Base-by-base conservation (phyloP, 352 stramenopile genomes). In the Globisporangium barbulae region DNA sequence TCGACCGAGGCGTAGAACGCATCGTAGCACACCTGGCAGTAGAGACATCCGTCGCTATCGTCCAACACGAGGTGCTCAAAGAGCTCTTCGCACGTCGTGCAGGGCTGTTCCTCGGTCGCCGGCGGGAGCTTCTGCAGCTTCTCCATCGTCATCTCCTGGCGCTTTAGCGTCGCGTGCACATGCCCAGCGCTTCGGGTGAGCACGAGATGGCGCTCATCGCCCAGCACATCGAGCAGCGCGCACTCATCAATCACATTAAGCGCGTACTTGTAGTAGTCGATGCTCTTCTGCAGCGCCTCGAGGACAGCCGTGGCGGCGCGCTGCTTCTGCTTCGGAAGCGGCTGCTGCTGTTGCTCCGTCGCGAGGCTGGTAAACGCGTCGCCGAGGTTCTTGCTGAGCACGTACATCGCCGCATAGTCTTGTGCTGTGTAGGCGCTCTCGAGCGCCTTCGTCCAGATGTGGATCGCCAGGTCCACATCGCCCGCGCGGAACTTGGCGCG, bases 21-120 rank as follows among this genome's bases (percentile, higher is more conserved):
- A 17, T 91, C 76, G 48, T 80, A 94, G 59, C 85, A 93, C 31
- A 45, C 42, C 19, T 74, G 68, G 59, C 85, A 94, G 62, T 94
- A 94, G n/a, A 59, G 63, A 25, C 83, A 85, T 5, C 77, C 82
- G 53, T 94, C 83, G 22, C 74, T 77, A 37, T 82, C 70, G 33
- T 94, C 85, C 31, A 88, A 49, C 33, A 90, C 61, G 31, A 90
- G 33, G 5, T 79, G 22, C 37, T 58, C 41, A 28, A n/a, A 48
- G 9, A 57, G 1, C 42, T 58, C 37, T 58, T 63, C 63, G 49
- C 85, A 94, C 7, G 85, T 92, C n/a, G 79, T 75, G 33, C 85
- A 94, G 13, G 8, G 10, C 25, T 63, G 47, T 5, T 53, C 31
- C 22, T 63, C 35, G 22, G 47, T 54, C 21, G 39, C 25, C 31